Evolutionary conservation across 129 eudicot species (phyloP).

Genomic region (Saussurea involucrata): DNA sequence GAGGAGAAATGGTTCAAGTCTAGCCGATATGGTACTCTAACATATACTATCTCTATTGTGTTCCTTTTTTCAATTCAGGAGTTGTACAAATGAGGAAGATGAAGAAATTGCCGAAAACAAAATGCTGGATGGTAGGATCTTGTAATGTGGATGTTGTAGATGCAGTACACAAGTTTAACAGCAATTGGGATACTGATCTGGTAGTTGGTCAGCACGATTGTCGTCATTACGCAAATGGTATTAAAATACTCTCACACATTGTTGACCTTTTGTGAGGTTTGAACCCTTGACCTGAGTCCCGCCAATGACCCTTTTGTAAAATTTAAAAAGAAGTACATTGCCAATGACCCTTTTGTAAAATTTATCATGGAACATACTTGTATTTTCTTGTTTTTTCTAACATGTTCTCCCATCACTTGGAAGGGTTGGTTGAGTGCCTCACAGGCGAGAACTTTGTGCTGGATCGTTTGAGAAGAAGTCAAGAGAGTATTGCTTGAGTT

Average conservation of each 20-base stretch:
- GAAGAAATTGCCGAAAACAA: constrained; percentile 53
- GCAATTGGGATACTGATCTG: constrained; percentile 66
- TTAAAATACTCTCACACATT: not conserved
- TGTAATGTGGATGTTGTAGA: constrained; percentile 40
- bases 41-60: not conserved
- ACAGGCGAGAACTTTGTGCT: constrained; percentile 67
- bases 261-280: not conserved
- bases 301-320: not conserved
- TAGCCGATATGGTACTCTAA: not conserved
- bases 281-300: not conserved
- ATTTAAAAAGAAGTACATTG: not conserved
- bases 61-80: constrained; percentile 37
- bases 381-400: constrained; percentile 21
- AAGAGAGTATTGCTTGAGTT: constrained; percentile 10
- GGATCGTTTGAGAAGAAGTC: constrained; percentile 39
- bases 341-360: not conserved
- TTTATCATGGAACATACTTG: not conserved
- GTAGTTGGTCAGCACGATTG: constrained; percentile 69
- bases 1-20: not conserved
- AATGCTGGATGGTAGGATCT: constrained; percentile 78
- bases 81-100: constrained; percentile 56
- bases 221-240: constrained; percentile 81
- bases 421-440: constrained; percentile 74
- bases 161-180: constrained; percentile 49
- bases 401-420: constrained; percentile 7